phyloP scores from a whole-genome alignment of 495 filamentous ascomycete genomes.

The Lichina pygmaea region DNA sequence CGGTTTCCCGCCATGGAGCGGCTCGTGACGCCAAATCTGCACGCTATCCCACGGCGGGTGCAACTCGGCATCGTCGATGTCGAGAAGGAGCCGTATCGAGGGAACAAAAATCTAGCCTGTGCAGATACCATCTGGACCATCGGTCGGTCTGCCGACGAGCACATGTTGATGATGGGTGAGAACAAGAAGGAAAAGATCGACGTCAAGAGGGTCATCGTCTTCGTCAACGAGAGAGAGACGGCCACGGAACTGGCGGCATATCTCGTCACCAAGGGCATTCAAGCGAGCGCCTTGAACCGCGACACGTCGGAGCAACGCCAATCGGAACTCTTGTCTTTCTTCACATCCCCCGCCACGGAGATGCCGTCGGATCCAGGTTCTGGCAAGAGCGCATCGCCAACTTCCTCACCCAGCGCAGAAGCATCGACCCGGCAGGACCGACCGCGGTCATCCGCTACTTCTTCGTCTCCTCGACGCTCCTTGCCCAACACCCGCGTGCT shows the following conservation, averaged over 20 bases:
- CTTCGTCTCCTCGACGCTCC: conserved; percentile 8
- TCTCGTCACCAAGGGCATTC: conserved; percentile 59
- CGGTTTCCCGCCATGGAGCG: conserved; percentile 60
- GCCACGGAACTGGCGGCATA: conserved; percentile 56
- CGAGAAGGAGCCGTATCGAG: conserved; percentile 63
- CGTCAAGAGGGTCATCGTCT: conserved; percentile 72
- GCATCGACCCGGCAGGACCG: neutral
- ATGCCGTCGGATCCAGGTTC: conserved; percentile 1
- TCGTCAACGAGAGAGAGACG: conserved; percentile 90
- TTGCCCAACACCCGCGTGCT: conserved; percentile 62
- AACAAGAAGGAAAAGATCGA: conserved; percentile 19
- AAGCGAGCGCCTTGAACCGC: conserved; percentile 55
- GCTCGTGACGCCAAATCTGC: conserved; percentile 79
- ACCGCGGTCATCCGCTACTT: no score
- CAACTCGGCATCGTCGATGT: conserved; percentile 85
- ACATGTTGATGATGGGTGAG: conserved; percentile 9
- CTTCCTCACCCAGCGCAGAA: neutral
- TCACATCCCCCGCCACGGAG: conserved; percentile 30
- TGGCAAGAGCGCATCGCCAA: conserved; percentile 3
- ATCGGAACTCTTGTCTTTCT: conserved; percentile 44
- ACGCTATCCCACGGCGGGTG: conserved; percentile 82
- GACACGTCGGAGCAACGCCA: conserved; percentile 51
- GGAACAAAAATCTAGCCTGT: conserved; percentile 75
- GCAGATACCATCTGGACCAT: conserved; percentile 87
- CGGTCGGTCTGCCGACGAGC: conserved; percentile 40